phyloP scores from a whole-genome alignment of 1,284 basidiomycete genomes.

The Mixia osmundae region DNA sequence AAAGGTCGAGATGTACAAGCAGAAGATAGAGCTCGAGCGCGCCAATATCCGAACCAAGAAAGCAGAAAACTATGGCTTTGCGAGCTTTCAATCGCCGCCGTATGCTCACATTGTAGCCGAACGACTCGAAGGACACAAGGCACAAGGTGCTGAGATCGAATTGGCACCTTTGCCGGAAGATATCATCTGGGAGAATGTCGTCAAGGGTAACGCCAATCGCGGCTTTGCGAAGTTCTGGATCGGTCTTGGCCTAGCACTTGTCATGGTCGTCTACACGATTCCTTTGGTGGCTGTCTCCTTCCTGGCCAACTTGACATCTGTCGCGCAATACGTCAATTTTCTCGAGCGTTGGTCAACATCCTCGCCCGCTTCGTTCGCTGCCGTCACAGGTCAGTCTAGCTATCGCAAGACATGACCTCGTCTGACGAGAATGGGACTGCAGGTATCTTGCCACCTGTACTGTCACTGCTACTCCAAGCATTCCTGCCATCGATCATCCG shows the following conservation, averaged over 20 bases:
- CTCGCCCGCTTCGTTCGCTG: conserved; percentile 15
- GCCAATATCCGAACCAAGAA: conserved; percentile 20
- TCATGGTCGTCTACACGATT: conserved; percentile 74
- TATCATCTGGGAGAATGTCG: conserved; percentile 62
- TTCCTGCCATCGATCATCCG: conserved; percentile 72
- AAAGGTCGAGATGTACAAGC: conserved; percentile 36
- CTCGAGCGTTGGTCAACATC: conserved; percentile 36
- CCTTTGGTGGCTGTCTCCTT: conserved; percentile 44
- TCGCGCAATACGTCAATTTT: conserved; percentile 40
- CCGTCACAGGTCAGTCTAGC: conserved; percentile 17
- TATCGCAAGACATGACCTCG: neutral
- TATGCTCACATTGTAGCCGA: conserved; percentile 68
- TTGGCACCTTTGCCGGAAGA: conserved; percentile 51
- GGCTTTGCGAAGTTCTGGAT: conserved; percentile 44
- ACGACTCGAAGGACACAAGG: conserved; percentile 38
- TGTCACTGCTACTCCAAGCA: conserved; percentile 72
- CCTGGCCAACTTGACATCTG: conserved; percentile 23
- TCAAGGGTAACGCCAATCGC: conserved; percentile 40
- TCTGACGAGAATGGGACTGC: neutral
- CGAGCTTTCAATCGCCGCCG: conserved; percentile 27
- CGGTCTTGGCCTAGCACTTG: conserved; percentile 40
- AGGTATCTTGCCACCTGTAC: conserved; percentile 51
- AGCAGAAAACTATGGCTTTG: conserved; percentile 51
- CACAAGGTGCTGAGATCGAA: conserved; percentile 42
- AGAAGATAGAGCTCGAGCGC: conserved; percentile 41